Evolutionary conservation across 768 basidiomycete genomes (phyloP).

Genomic region (Cystobasidium tubakii): DNA sequence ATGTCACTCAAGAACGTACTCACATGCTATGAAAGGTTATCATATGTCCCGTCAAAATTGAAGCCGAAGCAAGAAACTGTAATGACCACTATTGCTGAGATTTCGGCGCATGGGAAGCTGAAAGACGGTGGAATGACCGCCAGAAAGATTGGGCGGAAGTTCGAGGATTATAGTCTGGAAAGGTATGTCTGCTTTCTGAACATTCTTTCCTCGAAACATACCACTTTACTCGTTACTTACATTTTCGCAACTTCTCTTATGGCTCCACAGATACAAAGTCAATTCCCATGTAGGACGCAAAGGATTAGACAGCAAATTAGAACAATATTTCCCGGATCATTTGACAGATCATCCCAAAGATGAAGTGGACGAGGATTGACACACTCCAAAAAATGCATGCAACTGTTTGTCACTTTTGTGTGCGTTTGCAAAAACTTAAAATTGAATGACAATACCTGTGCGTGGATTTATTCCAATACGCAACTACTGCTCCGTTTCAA

Average conservation of each 20-base stretch:
- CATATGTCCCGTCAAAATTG: neutral
- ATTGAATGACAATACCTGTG: too few species aligned
- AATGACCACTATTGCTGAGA: conserved; percentile 32
- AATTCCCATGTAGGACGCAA: conserved; percentile 26
- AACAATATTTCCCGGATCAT: conserved; percentile 16
- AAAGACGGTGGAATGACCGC: conserved; percentile 29
- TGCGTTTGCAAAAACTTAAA: too few species aligned
- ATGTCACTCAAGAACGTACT: conserved; percentile 35
- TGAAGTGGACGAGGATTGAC: conserved; percentile 1
- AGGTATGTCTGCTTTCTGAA: conserved; percentile 9
- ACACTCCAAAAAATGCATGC: too few species aligned
- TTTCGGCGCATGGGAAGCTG: conserved; percentile 18
- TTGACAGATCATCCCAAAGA: neutral
- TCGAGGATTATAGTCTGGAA: conserved; percentile 30
- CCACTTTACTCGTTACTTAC: too few species aligned
- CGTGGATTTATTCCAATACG: too few species aligned
- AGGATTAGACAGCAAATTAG: conserved; percentile 20
- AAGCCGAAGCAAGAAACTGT: neutral
- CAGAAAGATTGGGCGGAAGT: conserved; percentile 18
- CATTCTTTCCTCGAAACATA: too few species aligned
- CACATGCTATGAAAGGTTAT: conserved; percentile 31
- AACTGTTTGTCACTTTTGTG: too few species aligned
- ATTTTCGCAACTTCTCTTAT: too few species aligned
- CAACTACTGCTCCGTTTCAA: neutral
- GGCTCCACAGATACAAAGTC: conserved; percentile 24